These are phyloP conservation scores for Mikania micrantha DNA, from an alignment of 129 eudicot genomes.

Conservation along the genomic window DNA sequence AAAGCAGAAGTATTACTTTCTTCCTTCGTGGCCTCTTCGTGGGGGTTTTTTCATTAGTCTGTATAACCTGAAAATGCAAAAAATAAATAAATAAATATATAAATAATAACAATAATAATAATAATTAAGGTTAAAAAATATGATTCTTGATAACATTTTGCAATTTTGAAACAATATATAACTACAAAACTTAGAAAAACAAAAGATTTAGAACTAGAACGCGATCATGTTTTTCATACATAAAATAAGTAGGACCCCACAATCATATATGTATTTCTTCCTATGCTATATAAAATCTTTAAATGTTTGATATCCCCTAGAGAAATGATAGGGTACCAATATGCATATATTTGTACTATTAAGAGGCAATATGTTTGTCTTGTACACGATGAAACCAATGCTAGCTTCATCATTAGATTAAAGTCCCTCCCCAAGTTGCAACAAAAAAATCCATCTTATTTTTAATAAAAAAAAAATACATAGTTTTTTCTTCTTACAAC, in stretches of 20 bases:
- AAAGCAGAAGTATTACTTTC: slow-evolving; percentile 27
- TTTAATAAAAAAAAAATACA: not conserved
- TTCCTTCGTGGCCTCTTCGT: slow-evolving; percentile 49
- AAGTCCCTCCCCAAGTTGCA: not conserved
- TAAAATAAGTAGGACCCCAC: not conserved
- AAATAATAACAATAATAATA: no score
- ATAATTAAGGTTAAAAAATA: no score
- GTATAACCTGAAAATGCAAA: slow-evolving; percentile 23
- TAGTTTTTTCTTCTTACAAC: no score
- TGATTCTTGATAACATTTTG: not conserved
- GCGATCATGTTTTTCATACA: not conserved
- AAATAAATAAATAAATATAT: no score
- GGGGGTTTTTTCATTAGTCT: slow-evolving; percentile 26
- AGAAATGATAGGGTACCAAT: not conserved
- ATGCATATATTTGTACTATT: slow-evolving; percentile 23
- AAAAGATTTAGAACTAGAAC: not conserved
- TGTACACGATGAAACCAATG: slow-evolving; percentile 39
- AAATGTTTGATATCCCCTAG: not conserved
- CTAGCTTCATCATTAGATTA: slow-evolving; percentile 9
- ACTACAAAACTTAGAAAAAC: not conserved
- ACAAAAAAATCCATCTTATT: not conserved
- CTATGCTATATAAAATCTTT: not conserved
- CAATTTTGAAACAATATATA: not conserved
- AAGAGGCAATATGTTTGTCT: slow-evolving; percentile 19
- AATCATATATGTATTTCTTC: not conserved